A percentile compares a stretch with the other conserved stretches of the same genome.
phyloP scores from a whole-genome alignment of 1,284 basidiomycete species.

The Caloboletus firmus region DNA sequence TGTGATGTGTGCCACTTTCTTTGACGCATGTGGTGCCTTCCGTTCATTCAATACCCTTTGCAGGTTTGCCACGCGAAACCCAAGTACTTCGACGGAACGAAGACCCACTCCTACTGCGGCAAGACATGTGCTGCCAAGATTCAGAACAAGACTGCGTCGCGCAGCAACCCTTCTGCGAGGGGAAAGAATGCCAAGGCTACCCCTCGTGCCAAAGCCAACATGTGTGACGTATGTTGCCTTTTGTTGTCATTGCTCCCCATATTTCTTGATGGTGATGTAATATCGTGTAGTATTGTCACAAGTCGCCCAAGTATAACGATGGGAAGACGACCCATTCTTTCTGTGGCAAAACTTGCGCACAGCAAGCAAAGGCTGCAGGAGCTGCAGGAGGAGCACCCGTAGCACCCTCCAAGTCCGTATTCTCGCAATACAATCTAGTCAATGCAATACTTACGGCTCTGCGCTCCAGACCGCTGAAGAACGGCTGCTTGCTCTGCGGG shows the following conservation, averaged over 20 bases:
- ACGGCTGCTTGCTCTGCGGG: conserved; percentile 56
- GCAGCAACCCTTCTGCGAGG: conserved; percentile 19
- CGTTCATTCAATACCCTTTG: conserved; percentile 5
- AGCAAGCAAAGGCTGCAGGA: conserved; percentile 40
- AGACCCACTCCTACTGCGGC: conserved; percentile 40
- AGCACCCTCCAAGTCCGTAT: conserved; percentile 36
- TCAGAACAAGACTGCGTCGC: conserved; percentile 21
- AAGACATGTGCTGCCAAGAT: conserved; percentile 38
- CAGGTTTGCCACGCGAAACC: conserved; percentile 51
- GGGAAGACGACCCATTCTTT: conserved; percentile 52
- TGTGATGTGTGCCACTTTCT: conserved; percentile 30
- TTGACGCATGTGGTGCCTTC: conserved; percentile 4
- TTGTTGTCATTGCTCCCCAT: neutral
- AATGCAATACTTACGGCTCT: conserved; percentile 52
- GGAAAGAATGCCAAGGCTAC: conserved; percentile 24
- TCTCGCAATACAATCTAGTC: conserved; percentile 21
- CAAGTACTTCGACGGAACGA: conserved; percentile 44
- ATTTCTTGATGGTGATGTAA: conserved; percentile 13
- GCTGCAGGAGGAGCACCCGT: conserved; percentile 24
- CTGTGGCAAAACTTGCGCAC: conserved; percentile 59
- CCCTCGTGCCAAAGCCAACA: conserved; percentile 26
- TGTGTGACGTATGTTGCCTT: conserved; percentile 33
- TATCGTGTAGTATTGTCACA: conserved; percentile 42
- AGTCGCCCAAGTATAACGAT: conserved; percentile 54
- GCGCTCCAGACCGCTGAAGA: conserved; percentile 48